Evolutionary conservation across 2,329 filamentous ascomycete genomes (phyloP), one percentile per base, ranked within the genome.

Genomic region (Colletotrichum agaves): DNA sequence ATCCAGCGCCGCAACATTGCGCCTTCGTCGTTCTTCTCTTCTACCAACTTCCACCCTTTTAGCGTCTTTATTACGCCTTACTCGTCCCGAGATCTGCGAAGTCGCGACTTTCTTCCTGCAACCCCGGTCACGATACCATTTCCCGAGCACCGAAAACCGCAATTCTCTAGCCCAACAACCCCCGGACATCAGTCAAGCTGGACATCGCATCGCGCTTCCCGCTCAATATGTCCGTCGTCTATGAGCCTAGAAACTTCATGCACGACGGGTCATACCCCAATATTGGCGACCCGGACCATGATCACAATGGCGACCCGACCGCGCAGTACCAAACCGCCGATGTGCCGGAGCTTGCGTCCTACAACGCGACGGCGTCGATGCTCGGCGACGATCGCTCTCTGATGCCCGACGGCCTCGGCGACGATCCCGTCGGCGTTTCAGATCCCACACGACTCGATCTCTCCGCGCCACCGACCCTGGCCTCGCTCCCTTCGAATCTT

Each of bases 151-250:
- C 44, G n/a, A 19, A 27, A 27, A 53, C n/a, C 17, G 21, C 61
- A 57, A 23, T 52, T 47, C 27, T 27, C 15, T 52, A 31, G 21
- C 35, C 43, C 50, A 47, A 52, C 52, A 52, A 55, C 59, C 46
- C 61, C 58, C 50, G 12, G 33, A 33, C 41, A 63, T 47, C 62
- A 8, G 74, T 73, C 56, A 77, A 71, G 50, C 67, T 56, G 35
- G 52, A 69, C 61, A 52, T 47, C 33, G 59, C 61, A 61, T 64
- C 59, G 27, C 59, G 53, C 19, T 46, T 53, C 41, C 31, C 23
- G 35, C 21, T 46, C 74, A 80, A 72, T 55, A 86, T 86, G 84
- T 84, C 80, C 70, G 83, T 87, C 72, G 84, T 83, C 44, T 87
- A 84, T 73, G 84, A 87, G 71, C 77, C 82, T 23, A 78, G 84